Base-by-base conservation (phyloP, 2,329 filamentous ascomycete genomes). In the Aspergillus quadricinctus region DNA sequence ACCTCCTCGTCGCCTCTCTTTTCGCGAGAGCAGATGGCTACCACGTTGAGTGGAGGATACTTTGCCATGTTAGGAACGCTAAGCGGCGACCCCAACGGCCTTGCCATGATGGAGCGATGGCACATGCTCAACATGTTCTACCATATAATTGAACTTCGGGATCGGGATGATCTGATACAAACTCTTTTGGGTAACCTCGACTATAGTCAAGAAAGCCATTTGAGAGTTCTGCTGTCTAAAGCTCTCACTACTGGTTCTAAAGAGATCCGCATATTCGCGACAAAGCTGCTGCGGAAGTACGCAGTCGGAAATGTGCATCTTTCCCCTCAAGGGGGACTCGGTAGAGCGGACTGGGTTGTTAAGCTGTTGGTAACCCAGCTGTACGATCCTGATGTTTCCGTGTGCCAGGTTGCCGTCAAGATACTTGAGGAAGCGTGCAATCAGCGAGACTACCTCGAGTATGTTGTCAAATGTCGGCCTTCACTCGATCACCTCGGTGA, bases 71-170 rank as follows among this genome's bases (percentile, higher is more conserved):
- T 99, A 1, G 95, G 94, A 7, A 87, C 90, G 10, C 76, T 99
- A 56, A 97, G 89, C 65, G 88, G 88, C 53, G 91, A 96, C 66
- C 78, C 83, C 0, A 90, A 88, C 64, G 94, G 94, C 0, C 81
- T 97, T 25, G 86, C 88, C 59, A 93, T 99, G 77, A 84, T 99
- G 69, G 93, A 97, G 71, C 82, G 91, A 65, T 97, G 94, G 93
- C 90, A 92, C 65, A 95, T 99, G 82, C 92, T 97, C 76, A 97
- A 97, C 74, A 99, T 99, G 91, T 95, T 97, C 81, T 99, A 99
- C 71, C 94, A 97, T 73, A 96, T 99, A 59, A 84, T 97, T 56
- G 93, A 97, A 68, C 80, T 96, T 48, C 91, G 89, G 65, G 89
- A 94, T 72, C 88, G 94, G 2, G 91, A 93, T 48, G 94, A 99